Evolutionary conservation across 352 stramenopile species (phyloP).

Genomic region (Blastocystis sp.): DNA sequence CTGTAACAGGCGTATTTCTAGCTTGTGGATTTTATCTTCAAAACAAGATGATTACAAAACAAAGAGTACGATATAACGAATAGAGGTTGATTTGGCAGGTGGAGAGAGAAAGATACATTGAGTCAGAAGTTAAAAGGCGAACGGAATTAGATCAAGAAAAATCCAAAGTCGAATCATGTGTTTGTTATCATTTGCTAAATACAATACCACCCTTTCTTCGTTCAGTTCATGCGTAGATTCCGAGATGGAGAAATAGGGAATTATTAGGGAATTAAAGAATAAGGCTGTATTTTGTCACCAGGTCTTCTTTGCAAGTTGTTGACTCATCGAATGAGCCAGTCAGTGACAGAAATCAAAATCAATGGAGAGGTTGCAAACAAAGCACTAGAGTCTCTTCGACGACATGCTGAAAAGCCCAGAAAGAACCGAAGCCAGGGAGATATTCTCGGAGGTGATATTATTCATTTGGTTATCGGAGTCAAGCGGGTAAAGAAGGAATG

Average conservation of each 20-base stretch:
- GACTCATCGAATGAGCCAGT: not conserved
- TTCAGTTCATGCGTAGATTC: no score
- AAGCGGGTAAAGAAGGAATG: constrained; percentile 18
- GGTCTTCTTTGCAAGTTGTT: no score
- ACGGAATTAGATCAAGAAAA: not conserved
- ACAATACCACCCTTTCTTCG: no score
- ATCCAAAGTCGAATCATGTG: no score
- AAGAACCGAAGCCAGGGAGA: not conserved
- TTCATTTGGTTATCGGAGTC: constrained; percentile 31
- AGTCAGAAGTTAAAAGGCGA: not conserved
- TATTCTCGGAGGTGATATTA: not conserved
- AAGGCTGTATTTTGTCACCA: no score
- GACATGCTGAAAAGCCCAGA: not conserved
- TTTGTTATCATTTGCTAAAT: no score
- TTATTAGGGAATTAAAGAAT: no score
- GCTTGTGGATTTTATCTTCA: not conserved
- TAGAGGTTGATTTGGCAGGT: not conserved
- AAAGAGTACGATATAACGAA: not conserved
- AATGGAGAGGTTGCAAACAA: constrained; percentile 37
- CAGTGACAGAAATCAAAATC: constrained; percentile 16
- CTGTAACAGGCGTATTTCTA: not conserved
- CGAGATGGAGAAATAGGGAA: no score
- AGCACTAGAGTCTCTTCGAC: constrained; percentile 10
- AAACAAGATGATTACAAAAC: not conserved
- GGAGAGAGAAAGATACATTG: not conserved